phyloP scores from a whole-genome alignment of 192 early-diverging fungal genomes.

The Kickxella alabastrina region DNA sequence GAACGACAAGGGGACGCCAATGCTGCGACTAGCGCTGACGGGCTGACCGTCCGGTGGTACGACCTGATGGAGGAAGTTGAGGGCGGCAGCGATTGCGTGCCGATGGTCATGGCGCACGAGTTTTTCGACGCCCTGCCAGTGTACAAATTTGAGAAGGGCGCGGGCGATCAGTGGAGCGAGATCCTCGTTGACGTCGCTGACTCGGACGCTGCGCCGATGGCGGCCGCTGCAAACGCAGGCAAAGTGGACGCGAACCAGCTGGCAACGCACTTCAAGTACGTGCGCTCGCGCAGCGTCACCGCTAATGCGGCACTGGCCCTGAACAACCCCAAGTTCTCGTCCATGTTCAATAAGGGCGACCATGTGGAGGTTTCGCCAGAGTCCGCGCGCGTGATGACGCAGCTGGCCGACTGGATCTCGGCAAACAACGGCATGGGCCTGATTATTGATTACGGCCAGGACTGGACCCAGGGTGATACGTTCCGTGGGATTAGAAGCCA shows the following conservation, averaged over 20 bases:
- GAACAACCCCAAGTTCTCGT: conserved; percentile 39
- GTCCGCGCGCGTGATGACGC: conserved; percentile 57
- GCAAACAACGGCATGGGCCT: conserved; percentile 67
- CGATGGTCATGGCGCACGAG: conserved; percentile 86
- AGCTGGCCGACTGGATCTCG: conserved; percentile 69
- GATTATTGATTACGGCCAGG: conserved; percentile 87
- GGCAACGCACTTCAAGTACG: conserved; percentile 62
- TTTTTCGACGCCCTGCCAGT: conserved; percentile 97
- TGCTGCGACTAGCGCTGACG: conserved; percentile 2
- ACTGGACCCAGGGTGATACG: conserved; percentile 70
- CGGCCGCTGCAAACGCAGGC: no score
- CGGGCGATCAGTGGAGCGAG: conserved; percentile 80
- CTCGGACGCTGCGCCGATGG: conserved; percentile 12
- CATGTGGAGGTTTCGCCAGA: conserved; percentile 84
- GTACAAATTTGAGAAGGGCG: conserved; percentile 67
- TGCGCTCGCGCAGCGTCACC: conserved; percentile 62
- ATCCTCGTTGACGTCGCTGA: conserved; percentile 83
- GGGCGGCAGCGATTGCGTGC: conserved; percentile 52
- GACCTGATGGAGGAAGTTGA: conserved; percentile 58
- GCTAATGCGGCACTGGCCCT: conserved; percentile 42
- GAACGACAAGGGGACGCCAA: conserved; percentile 3
- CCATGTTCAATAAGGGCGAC: conserved; percentile 66
- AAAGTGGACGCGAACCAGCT: neutral
- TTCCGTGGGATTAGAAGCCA: conserved; percentile 85
- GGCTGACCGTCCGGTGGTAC: conserved; percentile 57